A percentile compares a stretch with the other conserved stretches of the same genome.
These are phyloP conservation scores for Cucurbita pepo DNA, from an alignment of 306 rosid species.

Conservation along the genomic window DNA sequence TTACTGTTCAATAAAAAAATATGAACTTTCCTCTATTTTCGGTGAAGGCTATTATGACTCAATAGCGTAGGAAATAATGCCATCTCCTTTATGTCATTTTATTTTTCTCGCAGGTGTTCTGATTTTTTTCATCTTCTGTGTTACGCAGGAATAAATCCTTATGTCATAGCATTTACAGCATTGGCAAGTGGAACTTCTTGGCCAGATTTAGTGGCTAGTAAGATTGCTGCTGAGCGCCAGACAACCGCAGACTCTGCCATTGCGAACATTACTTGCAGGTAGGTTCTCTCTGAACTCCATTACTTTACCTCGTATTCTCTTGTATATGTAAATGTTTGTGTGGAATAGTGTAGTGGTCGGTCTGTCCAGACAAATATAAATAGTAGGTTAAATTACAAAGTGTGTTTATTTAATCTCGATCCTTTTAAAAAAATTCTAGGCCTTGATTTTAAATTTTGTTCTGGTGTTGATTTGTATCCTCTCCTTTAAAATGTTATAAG, in stretches of 20 bases:
- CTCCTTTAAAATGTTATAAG: neutral
- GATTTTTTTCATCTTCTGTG: neutral
- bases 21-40: conserved; percentile 1
- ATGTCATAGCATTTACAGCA: conserved; percentile 91
- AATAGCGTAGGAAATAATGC: neutral
- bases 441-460: neutral
- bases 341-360: neutral
- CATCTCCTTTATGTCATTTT: neutral
- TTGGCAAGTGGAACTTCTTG: conserved; percentile 88
- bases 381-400: neutral
- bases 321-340: neutral
- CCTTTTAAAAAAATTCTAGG: too few species aligned
- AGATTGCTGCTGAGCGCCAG: conserved; percentile 96
- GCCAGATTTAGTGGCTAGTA: conserved; percentile 99
- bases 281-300: neutral
- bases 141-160: conserved; percentile 72
- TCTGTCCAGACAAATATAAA: neutral
- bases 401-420: neutral
- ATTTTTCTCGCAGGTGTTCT: neutral
- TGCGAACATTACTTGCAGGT: conserved; percentile 99
- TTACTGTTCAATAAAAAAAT: neutral
- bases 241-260: conserved; percentile 88
- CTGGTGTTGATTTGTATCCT: neutral
- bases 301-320: neutral
- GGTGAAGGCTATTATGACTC: neutral